Evolutionary conservation across 768 basidiomycete species (phyloP).

Genomic region (Amanita polypyramis): DNA sequence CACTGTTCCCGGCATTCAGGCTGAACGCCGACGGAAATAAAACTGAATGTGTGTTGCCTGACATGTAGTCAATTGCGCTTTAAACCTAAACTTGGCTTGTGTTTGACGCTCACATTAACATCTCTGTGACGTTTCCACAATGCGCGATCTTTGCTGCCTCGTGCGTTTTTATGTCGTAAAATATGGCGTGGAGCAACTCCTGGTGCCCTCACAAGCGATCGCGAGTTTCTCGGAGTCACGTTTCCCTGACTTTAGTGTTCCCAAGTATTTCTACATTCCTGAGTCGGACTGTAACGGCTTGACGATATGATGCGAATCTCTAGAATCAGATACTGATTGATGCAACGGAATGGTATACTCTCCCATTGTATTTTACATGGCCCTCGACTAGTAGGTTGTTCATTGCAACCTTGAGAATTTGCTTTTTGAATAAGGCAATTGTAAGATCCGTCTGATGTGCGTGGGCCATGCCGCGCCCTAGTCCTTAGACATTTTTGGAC

Average conservation of each 20-base stretch:
- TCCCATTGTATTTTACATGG: no score
- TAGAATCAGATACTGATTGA: neutral
- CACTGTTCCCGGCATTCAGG: neutral
- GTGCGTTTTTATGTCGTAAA: neutral
- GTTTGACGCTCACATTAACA: neutral
- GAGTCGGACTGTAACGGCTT: no score
- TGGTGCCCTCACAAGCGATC: neutral
- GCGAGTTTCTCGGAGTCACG: slow-evolving; percentile 1
- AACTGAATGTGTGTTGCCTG: neutral
- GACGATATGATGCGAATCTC: no score
- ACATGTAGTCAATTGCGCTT: neutral
- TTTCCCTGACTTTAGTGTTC: neutral
- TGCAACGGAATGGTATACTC: neutral
- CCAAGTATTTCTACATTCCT: no score
- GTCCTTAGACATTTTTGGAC: neutral
- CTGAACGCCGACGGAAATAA: neutral
- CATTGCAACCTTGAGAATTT: no score
- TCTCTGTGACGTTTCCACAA: neutral
- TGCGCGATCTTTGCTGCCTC: neutral
- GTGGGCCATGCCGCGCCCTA: neutral
- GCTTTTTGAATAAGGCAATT: no score
- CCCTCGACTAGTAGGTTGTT: no score
- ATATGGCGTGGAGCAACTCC: neutral
- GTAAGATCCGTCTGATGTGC: no score
- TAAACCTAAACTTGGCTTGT: neutral